Conservation (phyloP, 306 rosid genomes). For the Glycine latifolia region DNA sequence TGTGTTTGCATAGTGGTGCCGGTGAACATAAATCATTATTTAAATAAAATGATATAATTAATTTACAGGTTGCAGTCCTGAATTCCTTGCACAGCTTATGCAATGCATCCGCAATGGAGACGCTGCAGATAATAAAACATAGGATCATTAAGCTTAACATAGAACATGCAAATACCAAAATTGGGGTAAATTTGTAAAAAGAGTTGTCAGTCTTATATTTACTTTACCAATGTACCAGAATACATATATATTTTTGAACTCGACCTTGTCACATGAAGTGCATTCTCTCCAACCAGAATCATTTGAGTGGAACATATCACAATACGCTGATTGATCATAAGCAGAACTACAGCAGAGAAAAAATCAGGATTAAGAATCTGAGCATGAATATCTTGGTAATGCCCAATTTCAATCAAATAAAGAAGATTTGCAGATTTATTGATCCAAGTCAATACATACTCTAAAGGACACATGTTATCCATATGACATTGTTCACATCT, state of each 20-base stretch:
- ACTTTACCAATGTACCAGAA: not conserved
- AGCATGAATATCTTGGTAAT: slow-evolving; percentile 11
- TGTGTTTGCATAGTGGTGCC: not conserved
- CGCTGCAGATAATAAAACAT: slow-evolving; percentile 60
- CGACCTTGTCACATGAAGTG: slow-evolving; percentile 82
- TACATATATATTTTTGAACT: not conserved
- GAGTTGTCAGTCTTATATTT: not conserved
- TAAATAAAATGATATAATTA: slow-evolving; percentile 25
- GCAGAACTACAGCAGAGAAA: slow-evolving; percentile 67
- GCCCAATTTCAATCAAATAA: slow-evolving; percentile 28
- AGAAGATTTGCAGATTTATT: slow-evolving; percentile 5
- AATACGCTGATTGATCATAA: slow-evolving; percentile 79
- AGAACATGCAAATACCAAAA: slow-evolving; percentile 1
- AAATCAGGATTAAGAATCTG: slow-evolving; percentile 35
- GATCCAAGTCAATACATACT: slow-evolving; percentile 24
- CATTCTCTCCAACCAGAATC: slow-evolving; percentile 99
- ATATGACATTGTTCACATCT: slow-evolving; percentile 17
- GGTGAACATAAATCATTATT: slow-evolving; percentile 16
- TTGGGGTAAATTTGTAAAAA: slow-evolving; percentile 6
- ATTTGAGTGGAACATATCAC: slow-evolving; percentile 76
- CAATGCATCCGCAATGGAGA: slow-evolving; percentile 95
- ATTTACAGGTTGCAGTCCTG: slow-evolving; percentile 67
- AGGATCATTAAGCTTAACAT: slow-evolving; percentile 18
- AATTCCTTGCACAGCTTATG: slow-evolving; percentile 67
- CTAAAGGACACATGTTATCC: slow-evolving; percentile 16